These are phyloP conservation scores for Parastagonospora nodorum DNA, from an alignment of 2,329 filamentous ascomycete genomes.

Conservation along the genomic window DNA sequence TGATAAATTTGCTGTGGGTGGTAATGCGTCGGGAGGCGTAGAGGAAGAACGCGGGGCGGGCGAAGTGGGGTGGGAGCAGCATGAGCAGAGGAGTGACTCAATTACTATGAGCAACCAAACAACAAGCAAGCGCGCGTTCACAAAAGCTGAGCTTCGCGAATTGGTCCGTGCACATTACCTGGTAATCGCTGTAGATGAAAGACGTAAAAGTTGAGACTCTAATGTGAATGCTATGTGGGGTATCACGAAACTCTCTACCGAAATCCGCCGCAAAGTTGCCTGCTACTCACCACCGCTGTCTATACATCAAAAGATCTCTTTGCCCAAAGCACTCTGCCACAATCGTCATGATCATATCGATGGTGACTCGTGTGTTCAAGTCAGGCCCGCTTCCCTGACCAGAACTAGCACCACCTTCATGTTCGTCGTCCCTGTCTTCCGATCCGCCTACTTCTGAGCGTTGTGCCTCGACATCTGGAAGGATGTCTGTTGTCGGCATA, in stretches of 20 bases:
- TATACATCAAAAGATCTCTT: slow-evolving; percentile 78
- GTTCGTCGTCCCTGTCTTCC: background rate
- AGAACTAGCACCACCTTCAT: background rate
- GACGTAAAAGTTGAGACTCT: background rate
- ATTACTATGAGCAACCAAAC: slow-evolving; percentile 11
- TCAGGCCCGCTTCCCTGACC: slow-evolving; percentile 46
- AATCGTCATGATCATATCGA: slow-evolving; percentile 91
- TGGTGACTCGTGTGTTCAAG: slow-evolving; percentile 63
- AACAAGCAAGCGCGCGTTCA: slow-evolving; percentile 21
- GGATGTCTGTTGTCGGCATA: slow-evolving; percentile 5
- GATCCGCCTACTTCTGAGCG: too few species aligned
- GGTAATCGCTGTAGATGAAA: background rate
- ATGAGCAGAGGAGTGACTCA: slow-evolving; percentile 38
- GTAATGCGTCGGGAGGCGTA: slow-evolving; percentile 25
- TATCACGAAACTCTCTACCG: slow-evolving; percentile 1
- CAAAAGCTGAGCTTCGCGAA: slow-evolving; percentile 13
- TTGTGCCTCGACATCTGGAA: too few species aligned
- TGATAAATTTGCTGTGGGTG: slow-evolving; percentile 18
- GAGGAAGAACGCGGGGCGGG: slow-evolving; percentile 35
- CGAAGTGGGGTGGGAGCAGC: slow-evolving; percentile 37
- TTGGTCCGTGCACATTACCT: slow-evolving; percentile 17
- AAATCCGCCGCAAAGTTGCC: background rate
- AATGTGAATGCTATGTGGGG: slow-evolving; percentile 1
- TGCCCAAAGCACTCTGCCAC: slow-evolving; percentile 90
- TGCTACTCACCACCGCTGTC: slow-evolving; percentile 52